A percentile compares a stretch with the other conserved stretches of the same genome.
Evolutionary conservation across 345 rosid species (phyloP).

Genomic region (Lagerstroemia speciosa): DNA sequence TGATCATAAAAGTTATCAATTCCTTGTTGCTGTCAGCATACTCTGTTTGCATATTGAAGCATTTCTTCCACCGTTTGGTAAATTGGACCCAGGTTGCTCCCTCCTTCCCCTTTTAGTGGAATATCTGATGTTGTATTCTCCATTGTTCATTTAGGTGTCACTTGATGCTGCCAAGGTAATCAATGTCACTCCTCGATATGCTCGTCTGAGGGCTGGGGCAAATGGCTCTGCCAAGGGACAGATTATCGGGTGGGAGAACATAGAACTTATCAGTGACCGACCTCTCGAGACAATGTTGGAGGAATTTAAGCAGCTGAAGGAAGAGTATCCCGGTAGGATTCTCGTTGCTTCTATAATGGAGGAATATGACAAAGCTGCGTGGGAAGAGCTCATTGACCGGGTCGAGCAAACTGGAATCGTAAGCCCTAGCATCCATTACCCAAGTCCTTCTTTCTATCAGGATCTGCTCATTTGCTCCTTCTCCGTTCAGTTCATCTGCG

Average conservation of each 20-base stretch:
- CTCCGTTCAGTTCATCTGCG: too few relatives aligned
- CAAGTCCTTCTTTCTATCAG: neutral
- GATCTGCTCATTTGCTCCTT: neutral
- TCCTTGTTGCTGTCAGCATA: neutral
- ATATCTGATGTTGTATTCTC: constrained; percentile 2
- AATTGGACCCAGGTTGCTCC: too few relatives aligned
- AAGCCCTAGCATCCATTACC: constrained; percentile 23
- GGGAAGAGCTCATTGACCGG: constrained; percentile 96
- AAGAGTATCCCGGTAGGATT: constrained; percentile 83
- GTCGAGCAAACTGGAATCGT: constrained; percentile 95
- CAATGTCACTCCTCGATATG: constrained; percentile 91
- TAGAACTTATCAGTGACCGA: constrained; percentile 90
- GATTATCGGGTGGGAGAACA: constrained; percentile 96
- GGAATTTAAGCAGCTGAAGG: constrained; percentile 73
- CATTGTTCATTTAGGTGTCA: constrained; percentile 52
- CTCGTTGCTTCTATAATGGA: constrained; percentile 98
- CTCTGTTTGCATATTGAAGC: neutral
- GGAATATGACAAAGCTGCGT: constrained; percentile 75
- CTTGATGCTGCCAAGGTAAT: constrained; percentile 85
- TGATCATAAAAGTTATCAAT: neutral
- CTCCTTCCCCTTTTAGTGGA: neutral
- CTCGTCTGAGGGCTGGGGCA: constrained; percentile 46
- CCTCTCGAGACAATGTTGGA: constrained; percentile 93
- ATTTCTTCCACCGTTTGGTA: too few relatives aligned
- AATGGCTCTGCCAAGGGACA: constrained; percentile 77